phyloP scores from a whole-genome alignment of 176 grass and related monocot species.

The Secale cereale region DNA sequence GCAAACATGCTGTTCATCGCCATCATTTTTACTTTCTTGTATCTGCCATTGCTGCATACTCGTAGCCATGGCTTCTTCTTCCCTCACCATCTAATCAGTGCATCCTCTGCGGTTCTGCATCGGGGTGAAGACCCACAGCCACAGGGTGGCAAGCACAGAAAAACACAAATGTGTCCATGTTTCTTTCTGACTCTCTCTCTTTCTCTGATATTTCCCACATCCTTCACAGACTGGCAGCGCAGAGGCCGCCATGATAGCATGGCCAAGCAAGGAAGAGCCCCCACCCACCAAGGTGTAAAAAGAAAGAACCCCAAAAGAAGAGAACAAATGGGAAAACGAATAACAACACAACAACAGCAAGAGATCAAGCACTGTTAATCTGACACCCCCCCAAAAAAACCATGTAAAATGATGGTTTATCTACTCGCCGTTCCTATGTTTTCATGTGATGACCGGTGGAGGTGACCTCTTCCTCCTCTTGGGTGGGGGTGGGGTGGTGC shows the following conservation, averaged over 20 bases:
- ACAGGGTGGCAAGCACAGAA: slow-evolving; percentile 16
- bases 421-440: slow-evolving; percentile 25
- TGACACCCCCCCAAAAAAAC: slow-evolving; percentile 15
- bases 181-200: not conserved
- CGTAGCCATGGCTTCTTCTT: slow-evolving; percentile 32
- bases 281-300: slow-evolving; percentile 58
- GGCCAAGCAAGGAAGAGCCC: slow-evolving; percentile 29
- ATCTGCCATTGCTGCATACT: not conserved
- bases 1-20: not conserved
- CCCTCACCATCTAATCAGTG: slow-evolving; percentile 43
- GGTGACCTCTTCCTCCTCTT: slow-evolving; percentile 79
- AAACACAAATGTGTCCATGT: slow-evolving; percentile 24
- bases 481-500: slow-evolving; percentile 32
- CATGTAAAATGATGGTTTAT: slow-evolving; percentile 42
- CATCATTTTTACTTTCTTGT: not conserved
- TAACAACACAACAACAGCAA: slow-evolving; percentile 40
- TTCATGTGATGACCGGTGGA: slow-evolving; percentile 24
- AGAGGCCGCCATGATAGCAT: slow-evolving; percentile 46
- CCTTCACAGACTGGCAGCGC: slow-evolving; percentile 42
- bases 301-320: slow-evolving; percentile 46
- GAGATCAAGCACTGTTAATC: slow-evolving; percentile 61
- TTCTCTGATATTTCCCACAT: slow-evolving; percentile 18
- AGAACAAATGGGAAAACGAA: slow-evolving; percentile 45
- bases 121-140: slow-evolving; percentile 28
- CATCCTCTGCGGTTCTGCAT: slow-evolving; percentile 38